Evolutionary conservation across 495 filamentous ascomycete genomes (phyloP).

Genomic region (Cercophora sp.): DNA sequence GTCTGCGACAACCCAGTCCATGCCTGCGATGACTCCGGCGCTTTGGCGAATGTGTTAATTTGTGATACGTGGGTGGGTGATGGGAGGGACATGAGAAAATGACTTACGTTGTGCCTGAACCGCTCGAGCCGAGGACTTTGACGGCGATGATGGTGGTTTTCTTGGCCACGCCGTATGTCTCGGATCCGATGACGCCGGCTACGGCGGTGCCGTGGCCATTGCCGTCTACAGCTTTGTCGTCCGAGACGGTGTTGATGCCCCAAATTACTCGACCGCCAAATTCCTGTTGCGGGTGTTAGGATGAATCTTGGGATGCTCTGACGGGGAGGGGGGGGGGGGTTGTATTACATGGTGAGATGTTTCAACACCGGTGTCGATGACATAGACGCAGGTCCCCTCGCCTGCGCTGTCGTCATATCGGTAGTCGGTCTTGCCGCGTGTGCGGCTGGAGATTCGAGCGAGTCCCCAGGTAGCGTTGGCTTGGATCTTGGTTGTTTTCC

Average conservation of each 20-base stretch:
- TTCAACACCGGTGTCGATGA: slow-evolving; percentile 56
- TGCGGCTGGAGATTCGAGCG: slow-evolving; percentile 51
- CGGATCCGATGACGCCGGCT: slow-evolving; percentile 55
- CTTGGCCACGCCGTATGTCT: slow-evolving; percentile 60
- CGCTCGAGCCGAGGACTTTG: slow-evolving; percentile 53
- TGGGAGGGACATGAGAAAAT: too few relatives aligned
- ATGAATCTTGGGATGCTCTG: too few relatives aligned
- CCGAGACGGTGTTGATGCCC: slow-evolving; percentile 27
- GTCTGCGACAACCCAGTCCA: slow-evolving; percentile 48
- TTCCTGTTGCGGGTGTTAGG: too few relatives aligned
- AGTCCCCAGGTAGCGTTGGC: slow-evolving; percentile 44
- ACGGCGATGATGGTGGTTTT: slow-evolving; percentile 56
- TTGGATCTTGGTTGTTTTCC: neutral
- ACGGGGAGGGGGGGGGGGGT: too few relatives aligned
- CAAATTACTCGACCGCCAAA: slow-evolving; percentile 51
- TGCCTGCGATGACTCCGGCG: slow-evolving; percentile 51
- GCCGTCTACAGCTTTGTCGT: slow-evolving; percentile 27
- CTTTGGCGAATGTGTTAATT: slow-evolving; percentile 13
- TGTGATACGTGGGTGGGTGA: too few relatives aligned
- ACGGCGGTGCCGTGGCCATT: slow-evolving; percentile 55
- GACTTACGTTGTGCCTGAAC: slow-evolving; percentile 31
- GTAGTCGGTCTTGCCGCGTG: slow-evolving; percentile 45
- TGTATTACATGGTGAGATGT: slow-evolving; percentile 40
- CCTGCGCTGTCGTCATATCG: slow-evolving; percentile 55
- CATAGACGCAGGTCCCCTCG: slow-evolving; percentile 49